Evolutionary conservation across 2,329 filamentous ascomycete genomes (phyloP), one percentile per base, ranked within the genome.

Genomic region (Rosellinia necatrix): DNA sequence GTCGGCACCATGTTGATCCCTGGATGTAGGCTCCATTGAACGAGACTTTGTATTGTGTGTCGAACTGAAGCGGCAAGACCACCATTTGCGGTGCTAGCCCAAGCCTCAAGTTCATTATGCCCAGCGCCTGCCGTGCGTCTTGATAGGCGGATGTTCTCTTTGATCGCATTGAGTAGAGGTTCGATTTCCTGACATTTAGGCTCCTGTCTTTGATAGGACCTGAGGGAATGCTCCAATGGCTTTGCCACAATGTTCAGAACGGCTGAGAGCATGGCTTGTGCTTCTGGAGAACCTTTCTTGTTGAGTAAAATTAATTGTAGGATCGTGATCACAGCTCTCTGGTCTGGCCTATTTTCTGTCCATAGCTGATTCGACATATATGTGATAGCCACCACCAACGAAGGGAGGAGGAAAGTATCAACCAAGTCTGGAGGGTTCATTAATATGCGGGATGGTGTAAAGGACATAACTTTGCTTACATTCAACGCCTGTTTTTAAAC

Each of bases 361-460:
- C 87, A 88, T 3, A 91, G 82, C 63, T 89, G 85, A 51, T 86
- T 83, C 1, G 85, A 81, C 57, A 94, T 79, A 76, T 89, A 93
- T 2, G 81, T 79, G 12, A 93, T 81, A 0, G 88, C 89, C 4
- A 87, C 85, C 2, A 93, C 84, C 0, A 94, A 78, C 0, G 89
- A 89, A 0, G 91, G 90, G n/a, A 93, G 75, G 2, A 94, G 74
- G 61, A 92, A 92, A 0, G 90, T 89, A 62, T 92, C 89, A 3
- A 92, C 85, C 9, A 94, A 78, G 66, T 92, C 85, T 88, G 57
- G 2, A 3, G 4, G 35, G 17, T 61, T 49, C 54, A 60, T 52
- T 40, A 54, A 22, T 10, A 15, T 52, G 70, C 50, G 70, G 64
- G 30, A 24, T 29, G 12, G 8, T 56, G 49, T 48, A n/a, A 3